Evolutionary conservation across 106 monocot genomes (phyloP), one percentile per base, ranked within the genome.

Genomic region (Agapanthus africanus): DNA sequence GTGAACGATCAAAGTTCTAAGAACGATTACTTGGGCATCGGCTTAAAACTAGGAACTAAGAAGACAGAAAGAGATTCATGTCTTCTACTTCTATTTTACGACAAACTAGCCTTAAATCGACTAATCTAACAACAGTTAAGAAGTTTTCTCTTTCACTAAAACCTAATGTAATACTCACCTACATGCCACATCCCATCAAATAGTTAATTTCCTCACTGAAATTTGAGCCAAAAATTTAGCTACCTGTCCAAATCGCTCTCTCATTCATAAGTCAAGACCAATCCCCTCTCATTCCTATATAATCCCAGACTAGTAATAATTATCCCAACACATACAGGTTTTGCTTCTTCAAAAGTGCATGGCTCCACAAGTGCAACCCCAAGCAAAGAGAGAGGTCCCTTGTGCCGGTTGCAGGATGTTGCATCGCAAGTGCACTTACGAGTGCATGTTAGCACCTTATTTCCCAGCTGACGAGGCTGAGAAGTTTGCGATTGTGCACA

Each of bases 351-450:
- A 31, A 30, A 1, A 57, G 56, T 27, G 56, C 30, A 57, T 57
- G 56, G 56, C 27, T 57, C 56, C 56, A 57, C 56, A 30, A 13
- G 56, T 13, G 56, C 56, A 57, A 13, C 56, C 7, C 16, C 56
- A 57, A 14, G 30, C 30, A 57, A 57, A 31, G 30, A 7, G 56
- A 13, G 56, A 57, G 56, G 56, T 57, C 8, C 56, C 56, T 26
- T 90, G 90, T 56, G 86, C 83, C 3, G 83, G 80, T 0, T 90
- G 90, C 68, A 80, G 69, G 63, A 73, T 75, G 66, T 74, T 83
- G 7, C 78, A 86, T 31, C 78, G 86, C 40, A 80, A 76, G 65
- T 90, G 90, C 66, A 11, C 74, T n/a, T 67, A 78, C 19, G 90
- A 90, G 63, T 90, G 90, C 65, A 30, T 74, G 11, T 34, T 90